A percentile compares a stretch with the other conserved stretches of the same genome.
phyloP scores from a whole-genome alignment of 1,284 basidiomycete species.

The Hemileia vastatrix region DNA sequence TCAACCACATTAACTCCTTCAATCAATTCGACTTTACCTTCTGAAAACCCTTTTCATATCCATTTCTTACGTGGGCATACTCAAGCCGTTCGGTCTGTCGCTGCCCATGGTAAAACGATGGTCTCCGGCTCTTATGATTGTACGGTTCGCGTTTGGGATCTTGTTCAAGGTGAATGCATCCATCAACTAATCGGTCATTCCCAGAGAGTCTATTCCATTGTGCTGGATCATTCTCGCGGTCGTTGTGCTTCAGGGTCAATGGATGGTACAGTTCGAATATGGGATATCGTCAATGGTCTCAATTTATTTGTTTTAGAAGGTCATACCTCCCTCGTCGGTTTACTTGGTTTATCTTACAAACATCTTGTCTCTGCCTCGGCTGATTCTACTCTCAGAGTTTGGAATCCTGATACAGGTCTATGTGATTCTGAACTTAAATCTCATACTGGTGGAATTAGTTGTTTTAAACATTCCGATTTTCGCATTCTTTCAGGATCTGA shows the following conservation, averaged over 20 bases:
- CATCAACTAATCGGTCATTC: constrained; percentile 74
- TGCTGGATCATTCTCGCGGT: constrained; percentile 52
- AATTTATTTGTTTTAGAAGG: constrained; percentile 60
- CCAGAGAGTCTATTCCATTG: constrained; percentile 80
- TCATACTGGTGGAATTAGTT: constrained; percentile 88
- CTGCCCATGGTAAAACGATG: constrained; percentile 73
- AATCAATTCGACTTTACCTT: constrained; percentile 44
- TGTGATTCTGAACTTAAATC: constrained; percentile 69
- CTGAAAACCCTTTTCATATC: constrained; percentile 71
- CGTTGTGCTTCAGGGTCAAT: constrained; percentile 89
- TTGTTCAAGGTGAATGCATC: constrained; percentile 71
- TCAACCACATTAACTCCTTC: constrained; percentile 46
- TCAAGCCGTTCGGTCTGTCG: constrained; percentile 82
- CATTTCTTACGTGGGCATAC: constrained; percentile 74
- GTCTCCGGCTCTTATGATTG: constrained; percentile 94
- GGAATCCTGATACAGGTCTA: constrained; percentile 74
- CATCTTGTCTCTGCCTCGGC: constrained; percentile 85
- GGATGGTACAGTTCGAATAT: constrained; percentile 88
- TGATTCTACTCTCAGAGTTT: constrained; percentile 80
- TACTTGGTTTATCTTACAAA: constrained; percentile 57
- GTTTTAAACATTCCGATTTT: constrained; percentile 93
- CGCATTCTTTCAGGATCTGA: constrained; percentile 87
- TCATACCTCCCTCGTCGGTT: constrained; percentile 40
- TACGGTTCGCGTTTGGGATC: constrained; percentile 87
- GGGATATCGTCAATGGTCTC: constrained; percentile 71